Evolutionary conservation across 2,329 filamentous ascomycete genomes (phyloP).

Genomic region (Dryadomyces quercivorus): DNA sequence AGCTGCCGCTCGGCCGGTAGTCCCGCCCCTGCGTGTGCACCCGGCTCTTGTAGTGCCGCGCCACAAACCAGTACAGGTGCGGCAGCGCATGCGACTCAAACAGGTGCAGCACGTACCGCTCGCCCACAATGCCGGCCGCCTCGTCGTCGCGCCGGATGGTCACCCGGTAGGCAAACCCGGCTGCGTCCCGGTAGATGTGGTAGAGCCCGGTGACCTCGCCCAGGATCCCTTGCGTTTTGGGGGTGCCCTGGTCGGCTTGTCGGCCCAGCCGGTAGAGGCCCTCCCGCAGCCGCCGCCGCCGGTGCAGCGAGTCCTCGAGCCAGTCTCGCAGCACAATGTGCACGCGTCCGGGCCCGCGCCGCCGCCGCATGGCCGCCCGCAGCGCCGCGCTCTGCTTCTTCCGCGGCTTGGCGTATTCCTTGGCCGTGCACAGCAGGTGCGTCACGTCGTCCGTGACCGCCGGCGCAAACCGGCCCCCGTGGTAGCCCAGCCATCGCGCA

Average conservation of each 20-base stretch:
- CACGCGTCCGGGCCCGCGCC: not conserved
- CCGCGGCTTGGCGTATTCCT: conserved; percentile 34
- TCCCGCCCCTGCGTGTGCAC: conserved; percentile 23
- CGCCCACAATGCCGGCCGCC: conserved; percentile 31
- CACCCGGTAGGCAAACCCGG: conserved; percentile 52
- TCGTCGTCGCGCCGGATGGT: conserved; percentile 42
- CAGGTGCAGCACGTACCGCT: conserved; percentile 52
- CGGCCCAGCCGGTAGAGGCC: conserved; percentile 29
- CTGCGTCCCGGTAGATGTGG: conserved; percentile 50
- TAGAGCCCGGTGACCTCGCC: conserved; percentile 41
- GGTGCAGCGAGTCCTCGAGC: conserved; percentile 34
- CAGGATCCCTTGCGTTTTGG: conserved; percentile 35
- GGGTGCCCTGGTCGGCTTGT: conserved; percentile 22
- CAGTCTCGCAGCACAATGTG: conserved; percentile 37
- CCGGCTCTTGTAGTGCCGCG: conserved; percentile 33
- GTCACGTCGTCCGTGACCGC: conserved; percentile 47
- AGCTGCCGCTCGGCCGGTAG: conserved; percentile 25
- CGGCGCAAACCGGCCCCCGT: conserved; percentile 46
- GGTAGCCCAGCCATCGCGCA: conserved; percentile 49
- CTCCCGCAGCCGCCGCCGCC: conserved; percentile 16
- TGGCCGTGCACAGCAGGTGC: conserved; percentile 56
- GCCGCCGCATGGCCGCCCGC: not conserved
- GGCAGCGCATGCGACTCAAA: conserved; percentile 53
- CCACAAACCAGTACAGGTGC: conserved; percentile 47
- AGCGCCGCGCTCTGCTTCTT: conserved; percentile 1